Conservation (phyloP, 192 early-diverging fungal species). For the Coemansia sp. region DNA sequence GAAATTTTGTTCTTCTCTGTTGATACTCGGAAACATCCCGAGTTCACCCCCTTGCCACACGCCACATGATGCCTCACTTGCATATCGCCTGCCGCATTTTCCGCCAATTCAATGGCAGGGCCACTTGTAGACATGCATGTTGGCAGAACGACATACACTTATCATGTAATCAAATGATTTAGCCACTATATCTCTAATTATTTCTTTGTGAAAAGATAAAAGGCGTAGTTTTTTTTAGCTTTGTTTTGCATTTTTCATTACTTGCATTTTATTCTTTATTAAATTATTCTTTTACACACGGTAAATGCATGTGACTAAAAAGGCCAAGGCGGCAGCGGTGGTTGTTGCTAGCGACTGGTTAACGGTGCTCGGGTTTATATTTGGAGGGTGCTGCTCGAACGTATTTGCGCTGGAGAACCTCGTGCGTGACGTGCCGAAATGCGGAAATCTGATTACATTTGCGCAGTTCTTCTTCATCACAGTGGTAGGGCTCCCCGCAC, state of each 20-base stretch:
- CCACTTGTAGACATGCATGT: no score
- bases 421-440: slow-evolving; percentile 56
- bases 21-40: slow-evolving; percentile 1
- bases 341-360: slow-evolving; percentile 52
- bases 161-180: no score
- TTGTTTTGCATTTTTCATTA: background rate
- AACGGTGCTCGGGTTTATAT: slow-evolving; percentile 69
- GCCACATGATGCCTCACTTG: background rate
- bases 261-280: background rate
- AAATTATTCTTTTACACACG: background rate
- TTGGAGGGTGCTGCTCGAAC: slow-evolving; percentile 87
- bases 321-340: slow-evolving; percentile 12
- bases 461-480: slow-evolving; percentile 79
- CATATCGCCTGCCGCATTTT: background rate
- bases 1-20: background rate
- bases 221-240: background rate
- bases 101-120: background rate
- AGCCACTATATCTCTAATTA: no score
- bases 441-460: slow-evolving; percentile 80
- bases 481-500: slow-evolving; percentile 59
- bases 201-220: background rate
- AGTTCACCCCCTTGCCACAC: background rate
- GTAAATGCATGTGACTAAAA: slow-evolving; percentile 3
- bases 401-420: slow-evolving; percentile 81
- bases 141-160: no score